phyloP scores from a whole-genome alignment of 2,329 filamentous ascomycete species.

The Amauroascus verrucosus region DNA sequence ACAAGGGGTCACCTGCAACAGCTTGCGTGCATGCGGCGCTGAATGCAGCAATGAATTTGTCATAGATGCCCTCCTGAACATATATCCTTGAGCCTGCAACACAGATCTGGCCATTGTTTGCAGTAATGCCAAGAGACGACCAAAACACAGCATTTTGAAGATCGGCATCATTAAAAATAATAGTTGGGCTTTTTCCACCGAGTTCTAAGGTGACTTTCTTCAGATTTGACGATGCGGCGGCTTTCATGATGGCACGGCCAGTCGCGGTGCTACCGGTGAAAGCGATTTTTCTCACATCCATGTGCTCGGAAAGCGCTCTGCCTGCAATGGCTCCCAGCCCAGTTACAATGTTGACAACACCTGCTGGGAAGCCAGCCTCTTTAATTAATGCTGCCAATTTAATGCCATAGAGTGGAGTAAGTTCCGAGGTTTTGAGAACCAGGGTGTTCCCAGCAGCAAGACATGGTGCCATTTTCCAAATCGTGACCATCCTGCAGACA shows the following conservation, averaged over 20 bases:
- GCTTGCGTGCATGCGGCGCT: slow-evolving; percentile 13
- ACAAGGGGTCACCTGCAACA: slow-evolving; percentile 12
- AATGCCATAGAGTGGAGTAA: slow-evolving; percentile 32
- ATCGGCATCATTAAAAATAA: slow-evolving; percentile 30
- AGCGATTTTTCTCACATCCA: slow-evolving; percentile 24
- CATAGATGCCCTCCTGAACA: slow-evolving; percentile 18
- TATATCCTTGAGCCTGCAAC: slow-evolving; percentile 19
- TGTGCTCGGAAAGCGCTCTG: slow-evolving; percentile 33
- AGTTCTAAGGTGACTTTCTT: slow-evolving; percentile 29
- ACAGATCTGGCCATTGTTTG: slow-evolving; percentile 20
- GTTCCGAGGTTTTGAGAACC: slow-evolving; percentile 39
- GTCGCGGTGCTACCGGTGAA: slow-evolving; percentile 26
- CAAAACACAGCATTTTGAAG: slow-evolving; percentile 21
- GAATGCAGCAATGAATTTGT: slow-evolving; percentile 14
- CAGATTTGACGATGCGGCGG: slow-evolving; percentile 29
- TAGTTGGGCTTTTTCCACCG: slow-evolving; percentile 28
- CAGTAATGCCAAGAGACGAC: slow-evolving; percentile 14
- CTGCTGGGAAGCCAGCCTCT: slow-evolving; percentile 38
- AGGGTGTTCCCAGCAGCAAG: slow-evolving; percentile 39
- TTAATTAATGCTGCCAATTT: slow-evolving; percentile 30
- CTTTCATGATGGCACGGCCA: slow-evolving; percentile 34
- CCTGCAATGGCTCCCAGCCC: slow-evolving; percentile 21
- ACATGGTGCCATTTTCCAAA: slow-evolving; percentile 34
- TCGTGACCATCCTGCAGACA: slow-evolving; percentile 2
- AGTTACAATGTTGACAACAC: slow-evolving; percentile 35